A percentile compares a stretch with the other conserved stretches of the same genome.
Evolutionary conservation across 202 grass and related monocot species (phyloP).

Genomic region (Carex sylvatica): DNA sequence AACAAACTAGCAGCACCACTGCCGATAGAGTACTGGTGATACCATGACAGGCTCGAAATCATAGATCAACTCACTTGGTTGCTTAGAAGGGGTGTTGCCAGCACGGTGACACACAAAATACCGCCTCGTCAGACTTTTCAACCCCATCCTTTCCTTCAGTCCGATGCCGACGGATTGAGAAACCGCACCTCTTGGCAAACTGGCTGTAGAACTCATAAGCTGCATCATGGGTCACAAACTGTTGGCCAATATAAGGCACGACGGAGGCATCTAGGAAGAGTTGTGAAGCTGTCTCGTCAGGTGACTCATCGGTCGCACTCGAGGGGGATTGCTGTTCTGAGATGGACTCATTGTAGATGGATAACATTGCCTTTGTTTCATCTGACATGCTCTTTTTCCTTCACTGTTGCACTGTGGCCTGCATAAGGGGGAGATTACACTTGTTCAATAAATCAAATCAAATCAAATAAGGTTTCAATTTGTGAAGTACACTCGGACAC

Average conservation of each 20-base stretch:
- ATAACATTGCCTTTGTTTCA: slow-evolving; percentile 31
- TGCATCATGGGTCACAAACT: slow-evolving; percentile 59
- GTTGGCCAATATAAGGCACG: slow-evolving; percentile 55
- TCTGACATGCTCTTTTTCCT: slow-evolving; percentile 9
- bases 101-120: slow-evolving; percentile 88
- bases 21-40: background rate
- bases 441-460: background rate
- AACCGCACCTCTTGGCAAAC: slow-evolving; percentile 60
- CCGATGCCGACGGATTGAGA: slow-evolving; percentile 77
- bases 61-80: slow-evolving; percentile 28
- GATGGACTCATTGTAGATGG: slow-evolving; percentile 35
- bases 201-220: slow-evolving; percentile 63
- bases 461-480: background rate
- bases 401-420: background rate
- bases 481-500: background rate
- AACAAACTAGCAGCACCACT: background rate
- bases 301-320: slow-evolving; percentile 31
- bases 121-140: slow-evolving; percentile 52
- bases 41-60: background rate
- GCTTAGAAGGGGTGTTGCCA: slow-evolving; percentile 53
- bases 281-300: slow-evolving; percentile 20
- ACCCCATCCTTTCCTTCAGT: slow-evolving; percentile 72
- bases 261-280: slow-evolving; percentile 33
- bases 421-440: background rate
- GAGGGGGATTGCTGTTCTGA: slow-evolving; percentile 46